phyloP scores from a whole-genome alignment of 192 early-diverging fungal genomes.

The Entomortierella parvispora region DNA sequence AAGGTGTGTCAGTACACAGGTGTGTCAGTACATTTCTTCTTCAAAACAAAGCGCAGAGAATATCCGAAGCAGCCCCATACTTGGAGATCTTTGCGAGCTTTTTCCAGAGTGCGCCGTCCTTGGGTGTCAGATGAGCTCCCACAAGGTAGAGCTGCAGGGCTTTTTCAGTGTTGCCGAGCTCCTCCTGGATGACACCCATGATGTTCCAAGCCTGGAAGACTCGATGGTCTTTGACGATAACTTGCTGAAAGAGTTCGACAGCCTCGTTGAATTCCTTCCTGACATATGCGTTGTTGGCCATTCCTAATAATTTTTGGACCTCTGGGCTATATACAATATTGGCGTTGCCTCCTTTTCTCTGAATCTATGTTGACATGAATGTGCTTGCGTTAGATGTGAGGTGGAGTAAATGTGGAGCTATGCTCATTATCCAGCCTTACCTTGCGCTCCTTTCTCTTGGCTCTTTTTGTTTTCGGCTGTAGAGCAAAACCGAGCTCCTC shows the following conservation, averaged over 20 bases:
- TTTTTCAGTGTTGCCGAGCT: constrained; percentile 77
- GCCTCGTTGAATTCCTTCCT: constrained; percentile 74
- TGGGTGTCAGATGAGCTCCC: constrained; percentile 87
- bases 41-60: background rate
- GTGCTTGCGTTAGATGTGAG: background rate
- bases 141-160: constrained; percentile 84
- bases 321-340: constrained; percentile 39
- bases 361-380: background rate
- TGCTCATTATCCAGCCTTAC: background rate
- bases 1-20: background rate
- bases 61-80: constrained; percentile 45
- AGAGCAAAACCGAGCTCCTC: constrained; percentile 44
- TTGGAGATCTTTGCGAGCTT: constrained; percentile 78
- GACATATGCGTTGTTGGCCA: constrained; percentile 82
- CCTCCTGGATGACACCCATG: constrained; percentile 91
- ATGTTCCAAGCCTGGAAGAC: constrained; percentile 87
- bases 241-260: constrained; percentile 78
- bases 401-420: background rate
- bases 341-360: background rate
- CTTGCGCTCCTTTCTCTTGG: constrained; percentile 25
- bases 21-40: background rate
- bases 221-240: constrained; percentile 78
- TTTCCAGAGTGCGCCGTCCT: constrained; percentile 84
- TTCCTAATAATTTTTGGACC: constrained; percentile 72
- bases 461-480: constrained; percentile 27